Evolutionary conservation across 495 filamentous ascomycete species (phyloP).

Genomic region (Aspergillus indologenus): DNA sequence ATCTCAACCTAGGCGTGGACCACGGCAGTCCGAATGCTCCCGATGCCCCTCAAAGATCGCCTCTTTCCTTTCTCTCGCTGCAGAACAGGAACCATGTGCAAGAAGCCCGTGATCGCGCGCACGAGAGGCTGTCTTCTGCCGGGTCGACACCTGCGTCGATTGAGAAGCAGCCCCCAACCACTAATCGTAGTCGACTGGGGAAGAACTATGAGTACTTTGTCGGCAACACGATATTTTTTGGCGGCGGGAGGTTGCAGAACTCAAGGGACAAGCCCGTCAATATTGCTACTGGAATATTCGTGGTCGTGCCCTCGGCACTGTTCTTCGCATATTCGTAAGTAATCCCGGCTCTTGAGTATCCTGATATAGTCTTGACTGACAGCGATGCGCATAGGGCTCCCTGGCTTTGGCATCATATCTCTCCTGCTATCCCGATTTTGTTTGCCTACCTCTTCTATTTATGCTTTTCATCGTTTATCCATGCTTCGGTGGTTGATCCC

Average conservation of each 20-base stretch:
- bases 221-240: constrained; percentile 87
- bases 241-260: constrained; percentile 82
- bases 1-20: constrained; percentile 55
- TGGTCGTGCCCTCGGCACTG: constrained; percentile 70
- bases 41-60: constrained; percentile 61
- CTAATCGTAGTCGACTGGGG: constrained; percentile 42
- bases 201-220: constrained; percentile 88
- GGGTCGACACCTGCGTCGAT: constrained; percentile 64
- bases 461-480: constrained; percentile 88
- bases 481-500: constrained; percentile 86
- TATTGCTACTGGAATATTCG: constrained; percentile 75
- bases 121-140: constrained; percentile 72
- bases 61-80: constrained; percentile 64
- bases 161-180: constrained; percentile 24
- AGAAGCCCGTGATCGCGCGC: constrained; percentile 52
- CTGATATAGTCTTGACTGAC: constrained; percentile 6
- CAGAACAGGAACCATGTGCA: constrained; percentile 49
- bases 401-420: constrained; percentile 87
- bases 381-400: constrained; percentile 57
- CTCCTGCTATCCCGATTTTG: constrained; percentile 84
- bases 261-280: constrained; percentile 88
- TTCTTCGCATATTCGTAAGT: constrained; percentile 81
- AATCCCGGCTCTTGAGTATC: not conserved
- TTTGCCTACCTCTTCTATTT: constrained; percentile 90
- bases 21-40: constrained; percentile 48